Conservation (phyloP, 2,329 filamentous ascomycete genomes). For the Colletotrichum incanum region DNA sequence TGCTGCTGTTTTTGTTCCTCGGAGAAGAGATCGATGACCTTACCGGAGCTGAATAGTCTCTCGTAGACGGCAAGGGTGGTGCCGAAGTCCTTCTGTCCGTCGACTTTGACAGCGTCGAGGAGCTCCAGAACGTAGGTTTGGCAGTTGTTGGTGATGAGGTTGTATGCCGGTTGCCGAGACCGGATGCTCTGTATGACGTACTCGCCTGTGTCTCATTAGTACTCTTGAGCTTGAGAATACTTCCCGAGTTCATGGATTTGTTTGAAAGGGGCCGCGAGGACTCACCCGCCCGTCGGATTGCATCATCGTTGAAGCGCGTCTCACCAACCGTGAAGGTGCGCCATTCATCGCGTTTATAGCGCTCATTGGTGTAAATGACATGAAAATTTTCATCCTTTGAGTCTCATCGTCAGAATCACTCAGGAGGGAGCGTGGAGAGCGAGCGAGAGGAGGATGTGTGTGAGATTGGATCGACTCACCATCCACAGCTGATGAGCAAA, state of each 20-base stretch:
- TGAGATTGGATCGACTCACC: slow-evolving; percentile 53
- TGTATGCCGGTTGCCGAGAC: slow-evolving; percentile 65
- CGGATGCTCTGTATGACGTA: slow-evolving; percentile 69
- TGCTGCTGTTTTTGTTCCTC: slow-evolving; percentile 50
- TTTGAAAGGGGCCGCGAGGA: slow-evolving; percentile 24
- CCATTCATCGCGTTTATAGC: slow-evolving; percentile 63
- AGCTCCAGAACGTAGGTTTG: slow-evolving; percentile 70
- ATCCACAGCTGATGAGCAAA: slow-evolving; percentile 74
- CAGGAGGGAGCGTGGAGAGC: too few relatives aligned
- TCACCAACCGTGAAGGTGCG: slow-evolving; percentile 66
- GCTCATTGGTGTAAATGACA: slow-evolving; percentile 71
- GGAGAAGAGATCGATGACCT: slow-evolving; percentile 67
- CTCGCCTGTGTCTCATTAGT: slow-evolving; percentile 56
- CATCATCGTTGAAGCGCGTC: slow-evolving; percentile 70
- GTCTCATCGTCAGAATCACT: not conserved
- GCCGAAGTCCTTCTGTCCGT: slow-evolving; percentile 65
- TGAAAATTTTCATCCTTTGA: slow-evolving; percentile 68
- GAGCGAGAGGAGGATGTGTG: not conserved
- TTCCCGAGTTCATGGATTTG: not conserved
- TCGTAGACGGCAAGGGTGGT: slow-evolving; percentile 70
- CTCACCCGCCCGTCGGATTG: slow-evolving; percentile 63
- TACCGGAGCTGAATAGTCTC: slow-evolving; percentile 63
- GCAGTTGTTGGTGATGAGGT: slow-evolving; percentile 74
- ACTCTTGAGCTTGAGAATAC: not conserved
- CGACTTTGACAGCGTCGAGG: slow-evolving; percentile 69